Base-by-base conservation (phyloP, 371 early-diverging fungal species). In the Mucor racemosus region DNA sequence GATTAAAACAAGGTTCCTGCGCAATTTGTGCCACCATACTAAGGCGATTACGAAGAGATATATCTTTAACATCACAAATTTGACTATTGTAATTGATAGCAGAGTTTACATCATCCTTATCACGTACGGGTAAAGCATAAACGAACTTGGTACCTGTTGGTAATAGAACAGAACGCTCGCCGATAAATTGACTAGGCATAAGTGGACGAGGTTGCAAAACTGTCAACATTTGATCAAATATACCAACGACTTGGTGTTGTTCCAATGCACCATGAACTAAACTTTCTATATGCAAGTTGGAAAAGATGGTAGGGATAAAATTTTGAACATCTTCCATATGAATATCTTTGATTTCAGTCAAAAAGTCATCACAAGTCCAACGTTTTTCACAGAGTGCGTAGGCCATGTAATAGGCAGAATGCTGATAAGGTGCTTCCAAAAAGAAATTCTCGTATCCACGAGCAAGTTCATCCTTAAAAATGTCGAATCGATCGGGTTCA, bases 1-100 rank as follows among this genome's bases (percentile, higher is more conserved):
- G 91, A 74, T 97, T 90, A 77, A 97, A 98, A 67, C 90, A 93
- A 5, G 97, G 95, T 71, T 97, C 96, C 65, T 87, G 78, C 7
- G 89, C 76, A 21, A 97, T 89, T 62, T 94, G 92, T 5, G 86
- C 81, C 53, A 95, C 60, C 42, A 98, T 80, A 34, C 81, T 80
- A 13, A 91, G 71, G 5, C 80, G 77, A 14, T 88, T 87, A 19
- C 92, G 86, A 7, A 83, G 77, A 14, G 70, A 44, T 40, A 78
- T 76, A 64, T 89, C 80, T 7, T 77, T 79, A 21, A 80, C 75
- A 58, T 80, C 71, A 41, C 87, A 86, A 1, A 86, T 70, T 67
- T 93, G 94, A 15, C 86, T 62, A 63, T 88, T 88, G 74, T 91
- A 94, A 66, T 93, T 90, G 55, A 96, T 89, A 21, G 94, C 93